Evolutionary conservation across 2,329 filamentous ascomycete species (phyloP).

Genomic region (Colletotrichum lindemuthianum): DNA sequence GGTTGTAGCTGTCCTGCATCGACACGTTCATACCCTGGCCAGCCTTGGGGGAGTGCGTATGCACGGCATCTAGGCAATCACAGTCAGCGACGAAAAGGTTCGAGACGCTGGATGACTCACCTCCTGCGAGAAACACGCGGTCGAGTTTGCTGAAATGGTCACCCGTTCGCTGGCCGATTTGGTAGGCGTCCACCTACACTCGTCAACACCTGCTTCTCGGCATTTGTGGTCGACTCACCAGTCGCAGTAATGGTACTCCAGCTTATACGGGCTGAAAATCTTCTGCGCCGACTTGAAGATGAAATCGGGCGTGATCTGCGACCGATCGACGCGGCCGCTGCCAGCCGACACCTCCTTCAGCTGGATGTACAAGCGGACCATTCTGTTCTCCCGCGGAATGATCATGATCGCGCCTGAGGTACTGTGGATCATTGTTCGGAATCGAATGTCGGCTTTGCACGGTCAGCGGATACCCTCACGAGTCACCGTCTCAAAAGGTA

Average conservation of each 20-base stretch:
- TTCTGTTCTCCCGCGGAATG: slow-evolving; percentile 70
- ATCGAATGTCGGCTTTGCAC: slow-evolving; percentile 59
- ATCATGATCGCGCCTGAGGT: slow-evolving; percentile 69
- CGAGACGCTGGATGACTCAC: background rate
- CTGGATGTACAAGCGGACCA: slow-evolving; percentile 74
- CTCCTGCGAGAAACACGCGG: slow-evolving; percentile 74
- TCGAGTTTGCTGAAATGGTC: slow-evolving; percentile 64
- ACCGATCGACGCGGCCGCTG: slow-evolving; percentile 59
- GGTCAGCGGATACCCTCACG: background rate
- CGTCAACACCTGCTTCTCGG: background rate
- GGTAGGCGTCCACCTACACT: slow-evolving; percentile 65
- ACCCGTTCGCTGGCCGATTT: slow-evolving; percentile 74
- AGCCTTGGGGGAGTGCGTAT: slow-evolving; percentile 68
- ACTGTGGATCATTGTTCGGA: slow-evolving; percentile 67
- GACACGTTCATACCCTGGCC: slow-evolving; percentile 79
- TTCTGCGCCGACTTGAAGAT: slow-evolving; percentile 70
- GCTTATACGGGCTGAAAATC: slow-evolving; percentile 72
- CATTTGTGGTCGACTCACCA: slow-evolving; percentile 50
- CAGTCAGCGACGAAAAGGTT: background rate
- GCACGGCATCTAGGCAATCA: slow-evolving; percentile 62
- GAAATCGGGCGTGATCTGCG: slow-evolving; percentile 68
- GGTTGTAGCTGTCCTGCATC: slow-evolving; percentile 73
- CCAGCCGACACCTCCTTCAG: slow-evolving; percentile 52
- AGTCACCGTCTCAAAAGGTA: too few relatives aligned
- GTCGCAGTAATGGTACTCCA: slow-evolving; percentile 70